Evolutionary conservation across 805 yeast species (phyloP), one percentile per base, ranked within the genome.

Genomic region (Blastobotrys attinorum): DNA sequence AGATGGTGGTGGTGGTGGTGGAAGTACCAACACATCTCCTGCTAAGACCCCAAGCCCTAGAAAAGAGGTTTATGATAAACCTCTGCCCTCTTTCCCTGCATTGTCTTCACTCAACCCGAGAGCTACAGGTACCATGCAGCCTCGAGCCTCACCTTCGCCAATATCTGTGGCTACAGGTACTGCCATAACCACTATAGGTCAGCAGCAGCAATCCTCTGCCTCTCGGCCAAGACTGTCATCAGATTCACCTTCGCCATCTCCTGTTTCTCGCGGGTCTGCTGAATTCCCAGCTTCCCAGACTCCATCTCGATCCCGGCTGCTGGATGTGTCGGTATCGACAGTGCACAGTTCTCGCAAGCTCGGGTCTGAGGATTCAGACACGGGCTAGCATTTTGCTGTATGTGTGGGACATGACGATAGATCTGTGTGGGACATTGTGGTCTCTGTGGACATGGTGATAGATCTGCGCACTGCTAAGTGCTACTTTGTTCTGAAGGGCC

Each of bases 241-340:
- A 8, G 10, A 25, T 25, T 25, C 29, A 8, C 10, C 11, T 25
- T 11, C 7, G 11, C 29, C 29, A 11, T 11, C 29, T 8, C 29
- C 29, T 8, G 29, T 25, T 7, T 8, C 10, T 25, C 29, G 29
- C 29, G 29, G 29, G 7, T 25, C 34, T 15, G 41, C 34, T 4
- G 5, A 18, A 11, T 15, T 34, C 4, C 15, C 37, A 22, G 31
- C 37, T 15, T 5, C 25, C 29, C 31, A 35, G n/a, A n/a, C 21
- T 4, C 22, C 45, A 10, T 27, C 40, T 11, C 49, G 56, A 13
- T 50, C 56, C 10, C 44, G 56, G 16, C 46, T 52, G 23, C 37
- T 52, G 33, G 56, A 52, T 38, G 50, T 52, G 10, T 48, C 55
- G 8, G 55, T 51, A 17, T 43, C 52, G 10, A 45, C 40, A 1